Base-by-base conservation (phyloP, 352 stramenopile genomes). In the Phytophthora idaei region DNA sequence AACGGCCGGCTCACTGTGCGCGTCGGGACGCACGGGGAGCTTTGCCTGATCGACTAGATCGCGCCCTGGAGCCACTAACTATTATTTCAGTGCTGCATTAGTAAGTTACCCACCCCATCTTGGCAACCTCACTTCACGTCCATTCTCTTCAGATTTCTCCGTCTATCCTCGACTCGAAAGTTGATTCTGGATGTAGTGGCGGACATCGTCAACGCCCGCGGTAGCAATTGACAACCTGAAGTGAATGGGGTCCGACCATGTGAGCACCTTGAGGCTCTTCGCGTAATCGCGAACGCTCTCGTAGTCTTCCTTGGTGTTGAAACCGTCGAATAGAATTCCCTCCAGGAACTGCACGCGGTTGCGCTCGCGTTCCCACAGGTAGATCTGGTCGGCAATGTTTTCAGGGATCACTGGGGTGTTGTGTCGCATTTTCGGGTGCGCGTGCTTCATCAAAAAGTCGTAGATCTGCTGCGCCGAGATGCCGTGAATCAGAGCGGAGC, bases 401-500 rank as follows among this genome's bases (percentile, higher is more conserved):
- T 96, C 89, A 0, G 90, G 90, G 54, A 96, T 90, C 45, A 95
- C 77, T 6, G 85, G 85, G 2, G 46, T 80, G 66, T 93, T 93
- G 44, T 64, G 57, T 5, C 83, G 76, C 83, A 94, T 94, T 49
- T 90, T 91, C 14, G 87, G 85, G 67, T 96, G 90, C 15, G 85
- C 89, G 56, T 96, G 87, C 63, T 94, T 90, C 72, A 93, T 93
- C 12, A 98, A 58, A 66, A 97, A 98, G 74, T 97, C 84, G 62
- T 97, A 94, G 31, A 98, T 97, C 64, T 97, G 90, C 61, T 95
- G 82, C 17, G 90, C 90, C 32, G 90, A 96, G 67, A 98, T 97
- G 50, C 92, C 92, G 53, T 95, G 86, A 57, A 93, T 93, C 10
- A 98, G 74, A 59, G 90, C 90, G 39, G 84, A 93, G 7, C 90